A percentile compares a stretch with the other conserved stretches of the same genome.
Conservation (phyloP, 192 early-diverging fungal species). For the Linderina pennispora region DNA sequence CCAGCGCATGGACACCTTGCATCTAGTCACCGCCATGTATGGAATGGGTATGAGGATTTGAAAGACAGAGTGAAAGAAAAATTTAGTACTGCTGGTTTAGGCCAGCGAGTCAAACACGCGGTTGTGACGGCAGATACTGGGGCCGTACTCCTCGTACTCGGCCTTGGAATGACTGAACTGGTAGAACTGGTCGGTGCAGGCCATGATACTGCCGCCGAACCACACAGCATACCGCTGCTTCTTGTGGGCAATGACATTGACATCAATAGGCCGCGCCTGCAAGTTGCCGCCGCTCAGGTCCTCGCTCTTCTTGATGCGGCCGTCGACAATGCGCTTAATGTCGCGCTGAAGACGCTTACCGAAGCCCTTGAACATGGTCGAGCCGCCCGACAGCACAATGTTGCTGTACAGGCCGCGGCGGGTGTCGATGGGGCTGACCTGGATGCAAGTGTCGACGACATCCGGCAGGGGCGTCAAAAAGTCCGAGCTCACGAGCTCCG, state of each 20-base stretch:
- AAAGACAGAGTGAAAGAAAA: too few species aligned
- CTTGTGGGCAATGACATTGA: conserved; percentile 97
- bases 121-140: conserved; percentile 91
- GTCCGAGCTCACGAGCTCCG: conserved; percentile 94
- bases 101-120: conserved; percentile 66
- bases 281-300: conserved; percentile 65
- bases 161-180: conserved; percentile 94
- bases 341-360: conserved; percentile 90
- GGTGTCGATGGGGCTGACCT: conserved; percentile 95
- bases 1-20: too few species aligned
- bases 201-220: conserved; percentile 95
- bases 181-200: conserved; percentile 83
- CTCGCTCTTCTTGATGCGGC: conserved; percentile 66
- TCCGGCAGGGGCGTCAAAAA: conserved; percentile 94
- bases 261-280: conserved; percentile 81
- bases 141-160: conserved; percentile 97
- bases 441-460: conserved; percentile 94
- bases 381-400: conserved; percentile 97
- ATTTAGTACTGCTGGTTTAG: conserved; percentile 12
- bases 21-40: too few species aligned
- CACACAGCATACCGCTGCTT: conserved; percentile 99
- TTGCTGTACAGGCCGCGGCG: conserved; percentile 98
- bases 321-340: conserved; percentile 81
- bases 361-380: conserved; percentile 99
- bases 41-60: too few species aligned